Conservation (phyloP, 2,329 filamentous ascomycete species). For the Graphilbum ipis-grandicollis region DNA sequence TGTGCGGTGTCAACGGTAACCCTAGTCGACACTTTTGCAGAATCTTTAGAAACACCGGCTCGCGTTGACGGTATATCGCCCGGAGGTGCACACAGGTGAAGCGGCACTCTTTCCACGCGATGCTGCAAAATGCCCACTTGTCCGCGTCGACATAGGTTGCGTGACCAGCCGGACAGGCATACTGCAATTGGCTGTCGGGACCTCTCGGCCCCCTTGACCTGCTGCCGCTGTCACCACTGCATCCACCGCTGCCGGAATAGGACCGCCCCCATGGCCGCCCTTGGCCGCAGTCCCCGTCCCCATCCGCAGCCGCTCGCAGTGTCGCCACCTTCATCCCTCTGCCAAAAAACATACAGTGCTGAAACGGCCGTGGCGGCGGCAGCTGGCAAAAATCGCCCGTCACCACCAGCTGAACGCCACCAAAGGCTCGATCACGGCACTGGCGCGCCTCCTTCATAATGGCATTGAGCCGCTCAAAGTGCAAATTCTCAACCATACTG, state of each 20-base stretch:
- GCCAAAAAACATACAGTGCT: constrained; percentile 31
- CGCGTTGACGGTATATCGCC: constrained; percentile 38
- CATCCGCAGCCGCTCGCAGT: background rate
- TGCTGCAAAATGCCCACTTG: constrained; percentile 43
- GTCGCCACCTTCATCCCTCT: constrained; percentile 12
- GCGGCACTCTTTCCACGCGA: constrained; percentile 33
- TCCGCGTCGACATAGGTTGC: constrained; percentile 25
- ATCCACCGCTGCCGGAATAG: too few relatives aligned
- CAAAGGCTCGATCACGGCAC: constrained; percentile 14
- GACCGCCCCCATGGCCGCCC: too few relatives aligned
- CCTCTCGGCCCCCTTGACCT: too few relatives aligned
- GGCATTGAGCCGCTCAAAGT: constrained; percentile 32
- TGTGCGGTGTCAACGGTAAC: constrained; percentile 15
- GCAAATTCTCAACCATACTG: constrained; percentile 42
- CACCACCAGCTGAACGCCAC: constrained; percentile 35
- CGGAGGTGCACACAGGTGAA: constrained; percentile 35
- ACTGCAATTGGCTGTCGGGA: too few relatives aligned
- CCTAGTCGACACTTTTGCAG: constrained; percentile 37
- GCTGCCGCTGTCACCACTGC: too few relatives aligned
- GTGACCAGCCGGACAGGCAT: constrained; percentile 16
- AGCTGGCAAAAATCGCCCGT: constrained; percentile 45
- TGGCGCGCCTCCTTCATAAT: constrained; percentile 21
- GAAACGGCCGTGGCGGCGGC: constrained; percentile 39
- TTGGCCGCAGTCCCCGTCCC: background rate
- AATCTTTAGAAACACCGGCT: constrained; percentile 33